Evolutionary conservation across 148 eudicot species (phyloP), one percentile per base, ranked within the genome.

Genomic region (Heliamphora exappendiculata): DNA sequence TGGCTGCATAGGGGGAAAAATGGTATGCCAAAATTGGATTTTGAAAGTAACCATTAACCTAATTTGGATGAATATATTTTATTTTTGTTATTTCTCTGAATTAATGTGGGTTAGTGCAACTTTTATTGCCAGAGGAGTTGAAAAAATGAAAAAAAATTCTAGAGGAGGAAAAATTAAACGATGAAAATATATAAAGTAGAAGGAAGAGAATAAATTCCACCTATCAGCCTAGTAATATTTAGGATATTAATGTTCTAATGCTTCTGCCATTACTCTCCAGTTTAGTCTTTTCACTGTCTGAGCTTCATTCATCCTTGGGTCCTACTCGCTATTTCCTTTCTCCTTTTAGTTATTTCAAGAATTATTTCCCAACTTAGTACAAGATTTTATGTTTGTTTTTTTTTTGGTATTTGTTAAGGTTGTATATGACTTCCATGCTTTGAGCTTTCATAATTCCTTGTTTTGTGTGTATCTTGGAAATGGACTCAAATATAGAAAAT

Each of bases 341-440:
- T 70, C 57, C 28, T 45, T n/a, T n/a, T n/a, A n/a, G 73, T 47
- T 70, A 55, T 31, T 70, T 69, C 17, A 39, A 24, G 72, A 67
- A 67, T 8, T 31, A n/a, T 69, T 16, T 29, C n/a, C n/a, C 3
- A 7, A 16, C n/a, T 28, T 36, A 69, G 17, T 42, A n/a, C 11
- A 44, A 68, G 50, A 31, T 68, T 16, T 7, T 10, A 17, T 20
- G 10, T 20, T 42, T 11, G 4, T 0, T 37, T 7, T 37, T 20
- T 37, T 37, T 63, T 63, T 0, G 39, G 67, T 6, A 42, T 10
- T 42, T 42, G 45, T 42, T 19, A 31, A 31, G 3, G 45, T 34
- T 42, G 33, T 36, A 22, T 36, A 36, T 36, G 24, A 24, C 11
- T 64, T 64, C 20, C 3, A 19, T 34, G 34, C 45, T 5, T 42